These are phyloP conservation scores for Cubamyces sp. DNA, from an alignment of 768 basidiomycete species.

Conservation along the genomic window DNA sequence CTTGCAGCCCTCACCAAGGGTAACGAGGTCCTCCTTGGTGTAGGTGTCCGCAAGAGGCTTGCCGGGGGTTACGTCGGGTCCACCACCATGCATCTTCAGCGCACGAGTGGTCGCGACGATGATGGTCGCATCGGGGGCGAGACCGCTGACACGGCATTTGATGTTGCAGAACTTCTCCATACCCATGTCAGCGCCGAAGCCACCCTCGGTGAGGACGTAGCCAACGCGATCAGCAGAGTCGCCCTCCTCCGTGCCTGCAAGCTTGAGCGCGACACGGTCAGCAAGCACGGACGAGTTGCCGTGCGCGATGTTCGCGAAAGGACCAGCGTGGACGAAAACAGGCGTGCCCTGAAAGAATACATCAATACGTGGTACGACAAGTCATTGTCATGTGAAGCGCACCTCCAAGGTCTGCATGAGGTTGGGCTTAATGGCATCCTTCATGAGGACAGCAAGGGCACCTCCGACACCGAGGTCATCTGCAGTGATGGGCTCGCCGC, in stretches of 20 bases:
- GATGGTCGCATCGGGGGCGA: constrained; percentile 91
- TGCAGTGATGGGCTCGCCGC: constrained; percentile 90
- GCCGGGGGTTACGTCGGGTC: constrained; percentile 94
- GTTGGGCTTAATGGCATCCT: constrained; percentile 99
- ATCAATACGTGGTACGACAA: neutral
- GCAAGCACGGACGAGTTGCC: constrained; percentile 98
- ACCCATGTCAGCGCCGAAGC: constrained; percentile 98
- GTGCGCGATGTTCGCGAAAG: constrained; percentile 99
- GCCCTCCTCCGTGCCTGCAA: constrained; percentile 93
- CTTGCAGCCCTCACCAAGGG: constrained; percentile 87
- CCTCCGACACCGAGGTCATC: constrained; percentile 96
- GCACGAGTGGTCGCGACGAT: constrained; percentile 98
- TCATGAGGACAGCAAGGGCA: constrained; percentile 95
- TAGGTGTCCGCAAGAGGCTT: constrained; percentile 94
- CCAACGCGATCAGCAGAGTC: constrained; percentile 81
- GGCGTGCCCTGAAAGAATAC: constrained; percentile 73
- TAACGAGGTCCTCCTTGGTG: constrained; percentile 89
- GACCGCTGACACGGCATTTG: constrained; percentile 93
- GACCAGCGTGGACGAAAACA: constrained; percentile 98
- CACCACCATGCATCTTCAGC: constrained; percentile 99
- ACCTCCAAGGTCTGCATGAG: constrained; percentile 97
- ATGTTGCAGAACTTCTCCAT: constrained; percentile 99
- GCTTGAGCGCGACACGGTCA: constrained; percentile 95
- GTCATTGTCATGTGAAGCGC: constrained; percentile 11
- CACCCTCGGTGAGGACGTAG: constrained; percentile 97